These are phyloP conservation scores for Suillus luteus DNA, from an alignment of 768 basidiomycete species.

Conservation along the genomic window DNA sequence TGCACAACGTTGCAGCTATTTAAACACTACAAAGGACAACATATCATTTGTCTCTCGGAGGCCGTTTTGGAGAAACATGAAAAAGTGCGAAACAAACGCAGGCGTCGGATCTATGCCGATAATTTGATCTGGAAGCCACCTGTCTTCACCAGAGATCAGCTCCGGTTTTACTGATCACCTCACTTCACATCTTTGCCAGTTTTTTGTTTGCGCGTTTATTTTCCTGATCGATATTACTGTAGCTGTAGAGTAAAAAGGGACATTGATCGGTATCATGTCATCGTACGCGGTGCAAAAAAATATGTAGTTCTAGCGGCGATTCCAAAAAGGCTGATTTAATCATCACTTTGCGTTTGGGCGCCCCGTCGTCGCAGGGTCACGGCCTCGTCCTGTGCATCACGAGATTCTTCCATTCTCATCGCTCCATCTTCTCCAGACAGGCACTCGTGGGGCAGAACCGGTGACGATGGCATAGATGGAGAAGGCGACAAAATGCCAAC, in stretches of 20 bases:
- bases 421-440: conserved; percentile 21
- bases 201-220: conserved; percentile 5
- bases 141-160: conserved; percentile 85
- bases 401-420: conserved; percentile 18
- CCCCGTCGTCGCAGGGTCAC: conserved; percentile 26
- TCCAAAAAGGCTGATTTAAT: conserved; percentile 10
- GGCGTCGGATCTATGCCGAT: conserved; percentile 77
- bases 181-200: background rate
- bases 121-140: conserved; percentile 94
- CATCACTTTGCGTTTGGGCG: conserved; percentile 9
- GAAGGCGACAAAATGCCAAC: conserved; percentile 77
- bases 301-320: conserved; percentile 14
- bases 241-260: conserved; percentile 18
- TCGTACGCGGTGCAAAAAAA: conserved; percentile 16
- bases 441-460: conserved; percentile 46
- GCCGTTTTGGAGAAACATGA: conserved; percentile 89
- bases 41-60: conserved; percentile 91
- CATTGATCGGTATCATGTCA: conserved; percentile 16
- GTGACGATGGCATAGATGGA: conserved; percentile 66
- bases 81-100: conserved; percentile 77
- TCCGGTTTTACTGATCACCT: conserved; percentile 57
- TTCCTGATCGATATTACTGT: conserved; percentile 21
- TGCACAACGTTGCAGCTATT: conserved; percentile 94
- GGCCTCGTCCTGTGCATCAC: conserved; percentile 17
- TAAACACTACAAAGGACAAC: conserved; percentile 94